Base-by-base conservation (phyloP, 805 yeast species). In the Torulaspora indica region DNA sequence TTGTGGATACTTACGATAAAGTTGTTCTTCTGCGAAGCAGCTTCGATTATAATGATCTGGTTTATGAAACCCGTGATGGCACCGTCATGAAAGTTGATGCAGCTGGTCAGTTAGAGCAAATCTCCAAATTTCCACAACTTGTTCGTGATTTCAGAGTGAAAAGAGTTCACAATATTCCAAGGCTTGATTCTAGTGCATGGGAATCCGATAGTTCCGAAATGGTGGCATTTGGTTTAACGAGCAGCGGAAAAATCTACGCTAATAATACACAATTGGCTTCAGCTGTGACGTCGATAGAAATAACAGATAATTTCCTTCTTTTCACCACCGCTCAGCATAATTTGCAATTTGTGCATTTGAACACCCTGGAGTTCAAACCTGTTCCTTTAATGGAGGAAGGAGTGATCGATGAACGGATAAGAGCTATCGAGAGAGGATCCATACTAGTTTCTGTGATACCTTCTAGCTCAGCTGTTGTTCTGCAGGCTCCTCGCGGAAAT, bases 401-500 rank as follows among this genome's bases (percentile, higher is more conserved):
- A 12, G 63, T 62, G 10, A 64, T 58, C 35, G 96, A 88, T 63
- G 98, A 91, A 68, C 78, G 97, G 66, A 75, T 83, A 12, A 78
- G 99, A 56, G 78, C 82, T 46, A 82, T 93, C 42, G 99, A 93
- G 66, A 75, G 96, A 52, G 98, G 98, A 1, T 88, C 97, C 0
- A 55, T 85, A n/a, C 66, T 93, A 38, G 87, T 91, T 0, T 72
- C 89, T 31, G 78, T 79, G 1, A 82, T 89, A 57, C 96, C 97
- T 1, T 78, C 91, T 0, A 83, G 78, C 43, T 81, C 89, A 45
- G 76, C 90, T 0, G 89, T 95, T 14, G 80, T 87, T 3, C 71
- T 93, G 42, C 96, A 93, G 64, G 96, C 96, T 4, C 95, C 95
- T 47, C 77, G 99, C 62, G 99, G 99, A 49, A 93, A 93, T 58